Percentiles rank a stretch among this genome's conserved stretches.
Evolutionary conservation across 1,139 yeast genomes (phyloP).

Genomic region (Diutina sp.): DNA sequence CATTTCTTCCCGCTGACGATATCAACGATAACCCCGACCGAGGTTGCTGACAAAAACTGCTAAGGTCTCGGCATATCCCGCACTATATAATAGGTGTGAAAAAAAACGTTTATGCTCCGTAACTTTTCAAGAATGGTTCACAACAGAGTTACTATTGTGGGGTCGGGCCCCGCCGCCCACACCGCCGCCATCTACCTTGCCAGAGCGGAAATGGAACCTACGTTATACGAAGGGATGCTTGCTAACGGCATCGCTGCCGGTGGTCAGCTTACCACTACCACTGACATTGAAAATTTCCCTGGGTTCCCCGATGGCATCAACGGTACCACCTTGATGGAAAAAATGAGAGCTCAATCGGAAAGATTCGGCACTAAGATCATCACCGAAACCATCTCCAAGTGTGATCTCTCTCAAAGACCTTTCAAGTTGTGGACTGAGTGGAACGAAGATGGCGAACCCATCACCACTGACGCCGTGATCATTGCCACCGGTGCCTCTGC

Average conservation of each 20-base stretch:
- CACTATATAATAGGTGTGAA: not conserved
- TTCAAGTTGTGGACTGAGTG: conserved; percentile 96
- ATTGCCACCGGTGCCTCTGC: conserved; percentile 98
- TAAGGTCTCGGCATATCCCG: not conserved
- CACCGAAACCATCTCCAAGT: conserved; percentile 88
- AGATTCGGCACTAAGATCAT: conserved; percentile 87
- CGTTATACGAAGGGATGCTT: conserved; percentile 87
- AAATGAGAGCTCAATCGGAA: conserved; percentile 78
- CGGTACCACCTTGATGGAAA: conserved; percentile 83
- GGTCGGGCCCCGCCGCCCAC: conserved; percentile 99
- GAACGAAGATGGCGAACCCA: conserved; percentile 78
- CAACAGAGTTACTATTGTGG: conserved; percentile 82
- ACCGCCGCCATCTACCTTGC: conserved; percentile 96
- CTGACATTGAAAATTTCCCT: conserved; percentile 95
- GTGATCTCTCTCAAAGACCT: conserved; percentile 75
- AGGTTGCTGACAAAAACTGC: not conserved
- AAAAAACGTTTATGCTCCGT: not conserved
- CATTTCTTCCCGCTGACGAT: not conserved
- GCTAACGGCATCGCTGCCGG: conserved; percentile 99
- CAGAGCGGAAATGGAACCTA: conserved; percentile 92
- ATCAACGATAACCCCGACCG: not conserved
- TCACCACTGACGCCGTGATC: conserved; percentile 84
- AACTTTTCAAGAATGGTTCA: conserved; percentile 49
- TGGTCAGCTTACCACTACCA: conserved; percentile 95
- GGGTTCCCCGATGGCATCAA: conserved; percentile 94